Base-by-base conservation (phyloP, 2,329 filamentous ascomycete species). In the Macrophomina pseudophaseolina region DNA sequence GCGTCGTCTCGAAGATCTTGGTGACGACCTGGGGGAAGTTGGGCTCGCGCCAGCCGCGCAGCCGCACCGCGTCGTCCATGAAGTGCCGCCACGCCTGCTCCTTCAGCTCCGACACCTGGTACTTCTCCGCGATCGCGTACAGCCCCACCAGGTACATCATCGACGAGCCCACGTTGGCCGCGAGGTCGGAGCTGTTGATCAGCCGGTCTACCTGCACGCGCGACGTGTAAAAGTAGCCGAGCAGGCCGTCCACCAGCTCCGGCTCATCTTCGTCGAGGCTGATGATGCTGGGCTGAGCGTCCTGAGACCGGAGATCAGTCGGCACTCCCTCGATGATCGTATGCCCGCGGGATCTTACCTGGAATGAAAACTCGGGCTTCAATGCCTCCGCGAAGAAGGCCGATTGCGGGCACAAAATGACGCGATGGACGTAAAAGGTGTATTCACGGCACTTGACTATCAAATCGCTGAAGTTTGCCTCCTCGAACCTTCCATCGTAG, bases 221-320 rank as follows among this genome's bases (percentile, higher is more conserved):
- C 6, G 51, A 53, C 18, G 63, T 62, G 44, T 68, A 68, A 18
- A 59, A 49, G 52, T 28, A 66, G 38, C 38, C 12, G 12, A 68
- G 62, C 42, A 68, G 54, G 5, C 48, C 52, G n/a, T 54, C 23
- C 11, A 68, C 62, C n/a, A 56, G 30, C 35, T 46, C 28, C 16
- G 63, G 63, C 42, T 68, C 52, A 16, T 54, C 49, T 8, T 65
- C 63, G 14, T 56, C 63, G 4, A 54, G 49, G 1, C 8, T 32
- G n/a, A 65, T 53, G 51, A 65, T 38, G 49, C 52, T 42, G 4
- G 63, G 44, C n/a, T 18, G 32, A 44, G 59, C 42, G 23, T 65
- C 49, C 63, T 54, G n/a, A 12, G 9, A 7, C 14, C 7, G 30
- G 51, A 6, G 7, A n/a, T 64, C 35, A 64, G 46, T 5, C 7